Percentiles rank a stretch among this genome's conserved stretches.
phyloP scores from a whole-genome alignment of 1,284 basidiomycete genomes.

The Cryptococcus sp. region DNA sequence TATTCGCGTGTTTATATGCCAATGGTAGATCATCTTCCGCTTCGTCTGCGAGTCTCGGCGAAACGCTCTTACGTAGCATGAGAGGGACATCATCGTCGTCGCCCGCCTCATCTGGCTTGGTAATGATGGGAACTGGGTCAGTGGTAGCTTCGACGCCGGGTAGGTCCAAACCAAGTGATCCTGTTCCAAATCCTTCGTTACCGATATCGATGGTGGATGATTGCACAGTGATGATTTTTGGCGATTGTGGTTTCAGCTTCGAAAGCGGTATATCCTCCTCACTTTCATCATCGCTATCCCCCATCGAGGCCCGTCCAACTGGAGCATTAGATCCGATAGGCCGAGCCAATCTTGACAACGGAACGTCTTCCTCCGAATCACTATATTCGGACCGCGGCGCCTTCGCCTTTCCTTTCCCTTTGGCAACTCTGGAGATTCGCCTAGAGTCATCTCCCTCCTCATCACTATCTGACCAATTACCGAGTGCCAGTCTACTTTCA shows the following conservation, averaged over 20 bases:
- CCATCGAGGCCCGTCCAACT: neutral
- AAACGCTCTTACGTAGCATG: constrained; percentile 3
- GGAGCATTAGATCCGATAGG: neutral
- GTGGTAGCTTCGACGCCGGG: neutral
- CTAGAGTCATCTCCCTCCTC: neutral
- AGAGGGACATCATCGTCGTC: constrained; percentile 34
- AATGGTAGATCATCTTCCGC: constrained; percentile 41
- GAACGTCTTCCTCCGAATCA: constrained; percentile 41
- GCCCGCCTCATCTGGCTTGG: constrained; percentile 2
- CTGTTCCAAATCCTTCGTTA: constrained; percentile 1
- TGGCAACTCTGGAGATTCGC: neutral
- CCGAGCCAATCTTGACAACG: constrained; percentile 25
- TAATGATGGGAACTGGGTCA: neutral
- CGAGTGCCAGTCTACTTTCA: neutral
- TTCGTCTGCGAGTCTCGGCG: constrained; percentile 7
- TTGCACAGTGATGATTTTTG: neutral
- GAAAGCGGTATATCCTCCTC: constrained; percentile 43
- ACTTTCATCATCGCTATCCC: constrained; percentile 15
- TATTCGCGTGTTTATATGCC: constrained; percentile 22
- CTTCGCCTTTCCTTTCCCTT: neutral
- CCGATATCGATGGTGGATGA: neutral
- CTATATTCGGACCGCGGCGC: constrained; percentile 6
- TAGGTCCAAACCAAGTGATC: constrained; percentile 11
- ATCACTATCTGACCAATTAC: neutral
- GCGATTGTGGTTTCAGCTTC: constrained; percentile 4